Evolutionary conservation across 2,329 filamentous ascomycete genomes (phyloP).

Genomic region (Eutypa lata): DNA sequence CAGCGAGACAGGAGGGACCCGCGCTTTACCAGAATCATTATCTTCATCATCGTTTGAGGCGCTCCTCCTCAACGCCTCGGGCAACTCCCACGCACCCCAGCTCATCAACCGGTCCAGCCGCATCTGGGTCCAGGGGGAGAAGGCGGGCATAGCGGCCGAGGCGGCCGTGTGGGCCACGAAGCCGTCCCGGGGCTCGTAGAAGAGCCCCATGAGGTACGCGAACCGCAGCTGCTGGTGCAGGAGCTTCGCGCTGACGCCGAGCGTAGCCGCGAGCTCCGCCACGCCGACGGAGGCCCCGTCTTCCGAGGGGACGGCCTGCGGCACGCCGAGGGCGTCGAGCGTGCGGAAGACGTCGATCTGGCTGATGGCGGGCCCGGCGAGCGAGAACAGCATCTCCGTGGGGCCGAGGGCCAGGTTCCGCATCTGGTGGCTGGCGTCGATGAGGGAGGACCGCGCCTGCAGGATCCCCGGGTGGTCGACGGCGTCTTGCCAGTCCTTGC

Average conservation of each 20-base stretch:
- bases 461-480: conserved; percentile 4
- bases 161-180: conserved; percentile 11
- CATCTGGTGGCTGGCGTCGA: conserved; percentile 7
- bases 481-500: conserved; percentile 9
- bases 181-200: conserved; percentile 5
- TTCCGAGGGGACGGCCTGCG: neutral
- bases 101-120: conserved; percentile 5
- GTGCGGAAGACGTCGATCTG: conserved; percentile 4
- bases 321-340: conserved; percentile 3
- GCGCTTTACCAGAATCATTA: too few relatives aligned
- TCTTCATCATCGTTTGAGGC: too few relatives aligned
- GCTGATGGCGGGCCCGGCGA: neutral
- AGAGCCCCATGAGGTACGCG: conserved; percentile 12
- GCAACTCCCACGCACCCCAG: conserved; percentile 4
- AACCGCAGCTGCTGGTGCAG: conserved; percentile 11
- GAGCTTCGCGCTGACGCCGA: conserved; percentile 1
- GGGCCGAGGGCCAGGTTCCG: conserved; percentile 6
- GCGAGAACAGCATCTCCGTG: neutral
- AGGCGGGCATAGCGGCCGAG: conserved; percentile 5
- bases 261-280: conserved; percentile 4
- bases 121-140: conserved; percentile 4
- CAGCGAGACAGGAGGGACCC: conserved; percentile 4
- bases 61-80: conserved; percentile 7
- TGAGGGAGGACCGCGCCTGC: conserved; percentile 5
- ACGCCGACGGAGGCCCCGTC: conserved; percentile 5